Conservation (phyloP, 768 basidiomycete genomes). For the Galerina sulciceps region DNA sequence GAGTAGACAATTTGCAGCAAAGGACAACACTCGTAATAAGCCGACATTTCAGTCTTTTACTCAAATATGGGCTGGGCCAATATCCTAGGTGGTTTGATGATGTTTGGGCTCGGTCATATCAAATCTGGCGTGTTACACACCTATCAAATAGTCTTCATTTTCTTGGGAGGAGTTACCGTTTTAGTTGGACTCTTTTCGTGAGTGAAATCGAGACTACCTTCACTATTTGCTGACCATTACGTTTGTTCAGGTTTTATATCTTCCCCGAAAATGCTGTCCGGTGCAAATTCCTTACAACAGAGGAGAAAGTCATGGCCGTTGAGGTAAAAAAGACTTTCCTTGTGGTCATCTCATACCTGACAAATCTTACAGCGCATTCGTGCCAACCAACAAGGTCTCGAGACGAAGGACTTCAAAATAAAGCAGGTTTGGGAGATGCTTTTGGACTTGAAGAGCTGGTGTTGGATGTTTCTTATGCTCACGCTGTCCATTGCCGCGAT, state of each 20-base stretch:
- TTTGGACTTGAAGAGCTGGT: constrained; percentile 38
- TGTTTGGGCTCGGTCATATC: constrained; percentile 39
- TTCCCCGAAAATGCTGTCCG: constrained; percentile 37
- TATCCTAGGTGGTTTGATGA: constrained; percentile 37
- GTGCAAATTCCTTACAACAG: constrained; percentile 31
- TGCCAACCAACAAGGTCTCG: constrained; percentile 39
- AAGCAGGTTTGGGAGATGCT: constrained; percentile 35
- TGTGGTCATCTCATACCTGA: not conserved
- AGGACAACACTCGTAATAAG: not conserved
- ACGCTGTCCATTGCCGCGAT: constrained; percentile 26
- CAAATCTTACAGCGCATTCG: constrained; percentile 27
- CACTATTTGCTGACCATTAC: not conserved
- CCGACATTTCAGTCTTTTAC: constrained; percentile 29
- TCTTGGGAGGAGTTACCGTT: constrained; percentile 31
- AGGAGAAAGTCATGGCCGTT: constrained; percentile 34
- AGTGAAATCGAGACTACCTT: not conserved
- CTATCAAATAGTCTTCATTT: constrained; percentile 34
- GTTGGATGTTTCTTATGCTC: constrained; percentile 32
- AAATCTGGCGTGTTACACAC: constrained; percentile 24
- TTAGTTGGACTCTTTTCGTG: constrained; percentile 31
- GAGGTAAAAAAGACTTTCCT: constrained; percentile 22
- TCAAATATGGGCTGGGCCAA: constrained; percentile 37
- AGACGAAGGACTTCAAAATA: constrained; percentile 35
- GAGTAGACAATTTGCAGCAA: not conserved
- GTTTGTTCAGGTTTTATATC: constrained; percentile 27